Evolutionary conservation across 257 asterid species (phyloP).

Genomic region (Penstemon eatonii): DNA sequence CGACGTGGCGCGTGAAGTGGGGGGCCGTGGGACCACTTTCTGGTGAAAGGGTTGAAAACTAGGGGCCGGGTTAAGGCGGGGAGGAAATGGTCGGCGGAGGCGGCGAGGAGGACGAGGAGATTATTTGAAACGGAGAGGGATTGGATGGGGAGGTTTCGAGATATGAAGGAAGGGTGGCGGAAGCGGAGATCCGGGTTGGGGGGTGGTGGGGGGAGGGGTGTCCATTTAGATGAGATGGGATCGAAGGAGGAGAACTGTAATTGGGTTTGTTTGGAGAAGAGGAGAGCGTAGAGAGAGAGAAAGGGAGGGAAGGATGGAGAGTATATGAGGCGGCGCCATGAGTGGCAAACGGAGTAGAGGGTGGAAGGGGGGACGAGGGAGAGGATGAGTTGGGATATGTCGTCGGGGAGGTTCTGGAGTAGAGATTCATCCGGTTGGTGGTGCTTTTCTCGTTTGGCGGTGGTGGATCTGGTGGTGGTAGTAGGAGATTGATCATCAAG

Average conservation of each 20-base stretch:
- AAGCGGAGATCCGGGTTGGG: constrained; percentile 47
- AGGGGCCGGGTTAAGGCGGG: constrained; percentile 76
- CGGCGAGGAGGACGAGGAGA: constrained; percentile 65
- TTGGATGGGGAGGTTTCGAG: constrained; percentile 73
- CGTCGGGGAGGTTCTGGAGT: constrained; percentile 74
- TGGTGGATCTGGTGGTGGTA: constrained; percentile 8
- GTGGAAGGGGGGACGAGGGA: constrained; percentile 49
- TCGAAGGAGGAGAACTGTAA: constrained; percentile 53
- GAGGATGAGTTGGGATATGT: constrained; percentile 62
- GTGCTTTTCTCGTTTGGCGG: constrained; percentile 33
- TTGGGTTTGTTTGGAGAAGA: constrained; percentile 27
- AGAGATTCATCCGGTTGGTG: constrained; percentile 33
- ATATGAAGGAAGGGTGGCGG: constrained; percentile 79
- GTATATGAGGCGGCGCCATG: constrained; percentile 79
- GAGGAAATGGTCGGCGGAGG: constrained; percentile 56
- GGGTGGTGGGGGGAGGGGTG: constrained; percentile 55
- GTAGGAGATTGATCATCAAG: constrained; percentile 3
- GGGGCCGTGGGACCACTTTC: constrained; percentile 60
- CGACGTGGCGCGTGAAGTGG: constrained; percentile 59
- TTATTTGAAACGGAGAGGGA: constrained; percentile 54
- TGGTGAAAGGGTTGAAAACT: constrained; percentile 43
- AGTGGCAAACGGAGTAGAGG: constrained; percentile 59
- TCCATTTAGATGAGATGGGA: constrained; percentile 66
- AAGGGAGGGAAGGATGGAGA: constrained; percentile 76
- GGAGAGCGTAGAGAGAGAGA: constrained; percentile 62